Base-by-base conservation (phyloP, 1,284 basidiomycete species). In the Trametes pubescens region DNA sequence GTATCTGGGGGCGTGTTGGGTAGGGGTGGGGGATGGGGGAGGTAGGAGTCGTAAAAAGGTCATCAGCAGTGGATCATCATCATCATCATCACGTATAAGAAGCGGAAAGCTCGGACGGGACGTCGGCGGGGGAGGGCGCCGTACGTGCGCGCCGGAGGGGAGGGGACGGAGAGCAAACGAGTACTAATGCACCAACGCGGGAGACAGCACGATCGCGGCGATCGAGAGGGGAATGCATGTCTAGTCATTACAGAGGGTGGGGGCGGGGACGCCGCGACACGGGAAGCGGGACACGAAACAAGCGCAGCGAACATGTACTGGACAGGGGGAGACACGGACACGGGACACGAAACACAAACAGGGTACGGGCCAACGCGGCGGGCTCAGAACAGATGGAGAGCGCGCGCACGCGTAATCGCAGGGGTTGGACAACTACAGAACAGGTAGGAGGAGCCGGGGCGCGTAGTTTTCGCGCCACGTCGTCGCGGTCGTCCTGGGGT, bases 181-280 rank as follows among this genome's bases (percentile, higher is more conserved):
- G 66, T 65, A 57, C 29, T 46, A 49, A 16, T 46, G 53, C 53
- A 55, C 40, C 43, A 46, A 55, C 53, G 53, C 53, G 68, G 70
- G 71, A 74, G 72, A 75, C 67, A 75, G 59, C 72, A 65, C 72
- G 43, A 57, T 61, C 47, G 61, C 55, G 57, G 70, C 49, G 60
- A 65, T 64, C 55, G 54, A 54, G 61, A 61, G 68, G 71, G 74
- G 72, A 68, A 78, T 81, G 83, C 82, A 86, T 89, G 81, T 86
- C 85, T 89, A 87, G 82, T 87, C 82, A 81, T 88, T 87, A 88
- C 86, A 88, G 62, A 69, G 66, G 3, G 63, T 62, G 68, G 57
- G 65, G 51, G 48, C 22, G 61, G 29, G 37, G 43, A 65, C 8
- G 64, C 11, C 47, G 62, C 64, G 58, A 57, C 49, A 62, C 43